Evolutionary conservation across 768 basidiomycete genomes (phyloP).

Genomic region (Harrya chromipes): DNA sequence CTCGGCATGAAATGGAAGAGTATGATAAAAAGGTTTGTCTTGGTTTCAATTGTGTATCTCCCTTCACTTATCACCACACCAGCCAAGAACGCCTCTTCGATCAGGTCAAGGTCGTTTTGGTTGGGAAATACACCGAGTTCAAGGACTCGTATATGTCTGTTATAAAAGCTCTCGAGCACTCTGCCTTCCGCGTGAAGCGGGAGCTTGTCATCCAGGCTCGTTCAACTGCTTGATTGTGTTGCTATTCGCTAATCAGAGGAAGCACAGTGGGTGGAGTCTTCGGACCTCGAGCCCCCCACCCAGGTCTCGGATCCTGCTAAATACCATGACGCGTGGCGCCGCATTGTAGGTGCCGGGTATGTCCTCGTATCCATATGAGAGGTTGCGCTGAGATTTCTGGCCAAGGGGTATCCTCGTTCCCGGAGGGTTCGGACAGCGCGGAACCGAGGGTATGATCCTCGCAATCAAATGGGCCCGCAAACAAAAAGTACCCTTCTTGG

Average conservation of each 20-base stretch:
- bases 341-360: conserved; percentile 85
- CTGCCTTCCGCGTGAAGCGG: conserved; percentile 86
- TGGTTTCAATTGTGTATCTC: background rate
- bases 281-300: conserved; percentile 79
- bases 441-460: conserved; percentile 96
- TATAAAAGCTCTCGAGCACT: conserved; percentile 94
- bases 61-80: conserved; percentile 5
- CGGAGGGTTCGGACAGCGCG: conserved; percentile 91
- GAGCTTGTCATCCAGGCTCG: conserved; percentile 78
- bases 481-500: conserved; percentile 91
- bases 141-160: conserved; percentile 99
- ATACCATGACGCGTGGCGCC: conserved; percentile 95
- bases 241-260: conserved; percentile 4
- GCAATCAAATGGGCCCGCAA: conserved; percentile 98
- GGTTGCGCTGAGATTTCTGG: conserved; percentile 9
- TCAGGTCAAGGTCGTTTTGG: conserved; percentile 82
- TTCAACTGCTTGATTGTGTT: conserved; percentile 5
- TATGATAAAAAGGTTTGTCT: conserved; percentile 71
- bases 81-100: conserved; percentile 96
- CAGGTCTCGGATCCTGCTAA: conserved; percentile 77
- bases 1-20: conserved; percentile 79
- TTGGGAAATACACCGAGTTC: conserved; percentile 96
- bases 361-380: conserved; percentile 23
- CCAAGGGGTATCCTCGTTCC: conserved; percentile 92
- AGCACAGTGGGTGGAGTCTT: conserved; percentile 91